Percentiles rank a stretch among this genome's conserved stretches.
Conservation (phyloP, 148 eudicot genomes). For the Chenopodium suecicum region DNA sequence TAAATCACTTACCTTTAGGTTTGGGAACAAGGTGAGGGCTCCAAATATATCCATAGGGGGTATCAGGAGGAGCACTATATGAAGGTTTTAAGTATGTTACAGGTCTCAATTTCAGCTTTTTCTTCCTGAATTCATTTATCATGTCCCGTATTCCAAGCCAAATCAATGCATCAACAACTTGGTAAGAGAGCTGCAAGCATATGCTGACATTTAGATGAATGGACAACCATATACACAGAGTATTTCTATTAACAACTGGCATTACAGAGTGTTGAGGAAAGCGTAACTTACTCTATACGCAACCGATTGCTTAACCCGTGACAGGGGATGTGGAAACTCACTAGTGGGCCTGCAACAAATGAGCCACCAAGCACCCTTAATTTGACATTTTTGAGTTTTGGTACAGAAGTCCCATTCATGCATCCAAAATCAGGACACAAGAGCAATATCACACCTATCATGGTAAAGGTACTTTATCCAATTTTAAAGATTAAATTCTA, state of each 20-base stretch:
- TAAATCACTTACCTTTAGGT: constrained; percentile 63
- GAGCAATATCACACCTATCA: not conserved
- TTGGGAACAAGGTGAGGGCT: constrained; percentile 94
- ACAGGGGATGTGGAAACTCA: constrained; percentile 83
- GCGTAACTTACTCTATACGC: constrained; percentile 53
- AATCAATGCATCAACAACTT: constrained; percentile 80
- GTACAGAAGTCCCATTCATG: not conserved
- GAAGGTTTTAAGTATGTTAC: constrained; percentile 75
- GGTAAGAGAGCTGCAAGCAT: constrained; percentile 77
- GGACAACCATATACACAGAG: not conserved
- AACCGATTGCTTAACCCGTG: constrained; percentile 67
- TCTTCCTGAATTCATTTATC: constrained; percentile 86
- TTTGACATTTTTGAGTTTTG: not conserved
- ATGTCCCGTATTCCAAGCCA: constrained; percentile 92
- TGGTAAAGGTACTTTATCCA: not conserved
- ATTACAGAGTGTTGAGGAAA: not conserved
- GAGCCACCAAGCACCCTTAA: not conserved
- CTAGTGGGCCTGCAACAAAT: constrained; percentile 61
- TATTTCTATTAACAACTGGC: not conserved
- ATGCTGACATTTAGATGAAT: constrained; percentile 10
- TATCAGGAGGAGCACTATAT: constrained; percentile 48
- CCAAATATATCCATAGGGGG: constrained; percentile 92
- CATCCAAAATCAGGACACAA: not conserved
- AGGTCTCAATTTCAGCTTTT: constrained; percentile 75
- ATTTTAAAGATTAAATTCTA: not conserved